Base-by-base conservation (phyloP, 495 filamentous ascomycete genomes). In the Podospora pseudocomata region DNA sequence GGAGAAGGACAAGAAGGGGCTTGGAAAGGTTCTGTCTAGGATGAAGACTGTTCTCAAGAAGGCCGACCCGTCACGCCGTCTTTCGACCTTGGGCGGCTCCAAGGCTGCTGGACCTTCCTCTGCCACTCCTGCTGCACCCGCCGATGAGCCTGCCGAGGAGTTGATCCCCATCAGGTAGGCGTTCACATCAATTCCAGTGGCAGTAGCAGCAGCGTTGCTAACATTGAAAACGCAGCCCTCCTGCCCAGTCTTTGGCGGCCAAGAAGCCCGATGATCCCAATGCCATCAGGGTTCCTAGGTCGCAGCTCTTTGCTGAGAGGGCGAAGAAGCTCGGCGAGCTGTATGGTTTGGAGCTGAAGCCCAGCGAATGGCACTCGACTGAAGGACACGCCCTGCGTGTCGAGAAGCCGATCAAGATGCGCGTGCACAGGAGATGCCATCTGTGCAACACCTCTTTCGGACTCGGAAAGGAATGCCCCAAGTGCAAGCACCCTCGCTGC, bases 391-490 rank as follows among this genome's bases (percentile, higher is more conserved):
- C 88, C 23, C 79, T 88, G 60, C 90, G 94, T 28, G 89, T 97
- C 19, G 88, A 94, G 76, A 96, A 94, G 78, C 88, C 91, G 19
- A 92, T 97, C 69, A 91, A 92, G 70, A 96, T 98, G 90, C 87
- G 94, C 39, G 89, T 97, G 49, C 94, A 92, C 71, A 86, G 92
- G 23, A 89, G 81, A 66, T 97, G 94, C 75, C 93, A 96, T 74
- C 78, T 86, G 63, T 97, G 94, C 74, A 73, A 86, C 58, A 86
- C 82, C 15, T 72, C 86, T 15, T 97, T 95, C 76, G 78, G 71
- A 15, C 77, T 83, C 44, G 78, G 81, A 39, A 90, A 87, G 73
- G 83, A 88, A 63, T 97, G 93, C 75, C 78, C 79, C 16, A 85
- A 82, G 66, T 96, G 93, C 76, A 82, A 82, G 56, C 94, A 97